phyloP scores from a whole-genome alignment of 1,284 basidiomycete species.

The Mycena citricolor region DNA sequence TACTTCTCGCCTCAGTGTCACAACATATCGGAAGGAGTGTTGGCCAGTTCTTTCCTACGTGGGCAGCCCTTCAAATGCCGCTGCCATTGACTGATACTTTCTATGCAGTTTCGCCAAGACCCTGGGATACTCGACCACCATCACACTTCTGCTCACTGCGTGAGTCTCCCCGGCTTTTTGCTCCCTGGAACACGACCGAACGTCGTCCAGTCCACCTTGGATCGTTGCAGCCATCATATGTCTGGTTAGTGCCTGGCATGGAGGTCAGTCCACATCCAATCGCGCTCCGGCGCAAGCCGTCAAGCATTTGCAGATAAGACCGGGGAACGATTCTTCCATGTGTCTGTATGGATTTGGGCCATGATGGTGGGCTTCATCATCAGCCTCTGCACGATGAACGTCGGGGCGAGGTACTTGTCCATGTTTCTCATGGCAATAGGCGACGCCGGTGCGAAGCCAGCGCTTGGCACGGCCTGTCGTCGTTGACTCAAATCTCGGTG shows the following conservation, averaged over 20 bases:
- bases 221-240: slow-evolving; percentile 12
- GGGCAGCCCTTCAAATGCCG: slow-evolving; percentile 24
- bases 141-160: slow-evolving; percentile 15
- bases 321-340: slow-evolving; percentile 71
- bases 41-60: slow-evolving; percentile 76
- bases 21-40: slow-evolving; percentile 66
- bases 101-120: slow-evolving; percentile 14
- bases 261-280: slow-evolving; percentile 12
- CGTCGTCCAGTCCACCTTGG: slow-evolving; percentile 16
- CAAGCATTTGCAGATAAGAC: slow-evolving; percentile 61
- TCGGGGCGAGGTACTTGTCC: slow-evolving; percentile 58
- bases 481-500: neutral
- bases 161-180: neutral
- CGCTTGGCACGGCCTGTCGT: neutral
- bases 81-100: neutral
- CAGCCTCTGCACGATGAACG: slow-evolving; percentile 53
- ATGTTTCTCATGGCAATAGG: slow-evolving; percentile 66
- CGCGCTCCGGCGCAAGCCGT: too few relatives aligned
- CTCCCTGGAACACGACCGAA: neutral
- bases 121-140: slow-evolving; percentile 15
- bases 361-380: slow-evolving; percentile 65
- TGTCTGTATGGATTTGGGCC: slow-evolving; percentile 56
- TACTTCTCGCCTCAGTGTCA: too few relatives aligned
- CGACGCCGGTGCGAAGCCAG: slow-evolving; percentile 44
- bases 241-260: slow-evolving; percentile 17